Evolutionary conservation across 1,139 yeast genomes (phyloP), one percentile per base, ranked within the genome.

Genomic region (Suhomyces atakaporum): DNA sequence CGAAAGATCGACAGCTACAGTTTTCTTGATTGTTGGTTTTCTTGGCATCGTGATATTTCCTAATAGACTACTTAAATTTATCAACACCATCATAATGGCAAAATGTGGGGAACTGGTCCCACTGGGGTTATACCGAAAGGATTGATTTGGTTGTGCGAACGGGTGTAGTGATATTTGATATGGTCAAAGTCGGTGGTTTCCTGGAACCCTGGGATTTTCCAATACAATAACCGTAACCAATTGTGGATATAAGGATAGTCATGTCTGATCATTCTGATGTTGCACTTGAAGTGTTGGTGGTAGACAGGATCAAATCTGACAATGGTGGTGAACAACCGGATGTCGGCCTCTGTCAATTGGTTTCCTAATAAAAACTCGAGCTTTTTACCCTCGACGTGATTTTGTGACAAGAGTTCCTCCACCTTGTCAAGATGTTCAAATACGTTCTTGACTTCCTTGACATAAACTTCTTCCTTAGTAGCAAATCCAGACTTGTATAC

Each of bases 401-500:
- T 73, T 5, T 57, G 54, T 37, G 68, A 63, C 42, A 92, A 73
- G 24, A 86, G 61, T 11, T 58, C 60, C 62, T 92, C 98, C 29
- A 87, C 79, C 52, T 76, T 81, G 54, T 88, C 96, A 55, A 90
- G 72, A 47, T 82, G 74, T 23, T 69, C 65, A 58, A 92, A 92
- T 24, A 90, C 68, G 32, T 73, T 75, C 27, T 58, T 61, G 6
- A 85, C 90, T 50, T 85, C 86, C 42, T 66, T 66, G 47, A 85
- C 94, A 56, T 92, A 92, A 16, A 84, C 88, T 42, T 82, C 89
- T 56, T 88, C 95, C 39, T 75, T 75, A 14, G 90, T 80, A 5
- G 97, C 89, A 62, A 90, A 92, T 0, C 97, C 97, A 2, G 95
- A 50, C 66, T 89, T 92, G 72, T 92, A 92, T 22, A 92, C 97